A percentile compares a stretch with the other conserved stretches of the same genome.
Conservation (phyloP, 495 filamentous ascomycete species). For the Cenococcum geophilum region DNA sequence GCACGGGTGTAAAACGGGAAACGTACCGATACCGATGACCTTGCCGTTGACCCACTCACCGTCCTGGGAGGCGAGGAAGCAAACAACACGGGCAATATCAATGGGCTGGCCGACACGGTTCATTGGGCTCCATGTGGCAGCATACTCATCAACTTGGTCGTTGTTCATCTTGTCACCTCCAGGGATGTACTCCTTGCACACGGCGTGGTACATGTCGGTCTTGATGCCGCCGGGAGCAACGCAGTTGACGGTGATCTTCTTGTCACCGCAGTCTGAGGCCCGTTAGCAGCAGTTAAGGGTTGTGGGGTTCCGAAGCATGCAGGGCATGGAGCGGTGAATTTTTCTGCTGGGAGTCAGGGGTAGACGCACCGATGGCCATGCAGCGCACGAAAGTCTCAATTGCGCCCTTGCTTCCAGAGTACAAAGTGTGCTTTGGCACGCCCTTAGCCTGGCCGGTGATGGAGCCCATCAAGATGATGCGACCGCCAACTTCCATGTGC, state of each 20-base stretch:
- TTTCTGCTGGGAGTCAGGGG: background rate
- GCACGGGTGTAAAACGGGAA: background rate
- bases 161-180: constrained; percentile 45
- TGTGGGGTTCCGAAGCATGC: background rate
- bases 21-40: constrained; percentile 38
- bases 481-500: constrained; percentile 54
- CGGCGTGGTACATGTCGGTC: constrained; percentile 64
- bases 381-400: constrained; percentile 53
- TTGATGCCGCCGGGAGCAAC: constrained; percentile 63
- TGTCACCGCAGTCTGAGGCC: constrained; percentile 39
- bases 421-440: constrained; percentile 58
- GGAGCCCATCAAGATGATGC: constrained; percentile 58
- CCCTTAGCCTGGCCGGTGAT: constrained; percentile 59
- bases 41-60: constrained; percentile 64
- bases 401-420: constrained; percentile 53
- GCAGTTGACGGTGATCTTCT: constrained; percentile 59
- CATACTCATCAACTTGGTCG: constrained; percentile 46
- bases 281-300: constrained; percentile 13
- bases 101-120: constrained; percentile 56
- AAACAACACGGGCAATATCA: constrained; percentile 59
- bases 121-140: constrained; percentile 53
- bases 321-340: background rate
- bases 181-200: constrained; percentile 60
- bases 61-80: constrained; percentile 59
- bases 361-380: constrained; percentile 46